Percentiles rank a stretch among this genome's conserved stretches.
Evolutionary conservation across 805 yeast genomes (phyloP).

Genomic region (Pichia cabralensis): DNA sequence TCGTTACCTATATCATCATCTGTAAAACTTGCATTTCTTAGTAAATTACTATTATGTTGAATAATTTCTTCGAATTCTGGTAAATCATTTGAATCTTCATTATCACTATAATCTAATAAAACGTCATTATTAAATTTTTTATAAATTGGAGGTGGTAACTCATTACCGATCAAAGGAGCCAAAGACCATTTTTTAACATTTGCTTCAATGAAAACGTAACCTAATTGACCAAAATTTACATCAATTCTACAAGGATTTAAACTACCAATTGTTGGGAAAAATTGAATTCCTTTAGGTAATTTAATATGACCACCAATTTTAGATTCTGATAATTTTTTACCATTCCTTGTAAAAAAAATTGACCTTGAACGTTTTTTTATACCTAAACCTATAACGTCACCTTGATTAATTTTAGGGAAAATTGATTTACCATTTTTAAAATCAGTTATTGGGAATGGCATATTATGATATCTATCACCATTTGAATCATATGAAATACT

Average conservation of each 20-base stretch:
- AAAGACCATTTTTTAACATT: conserved; percentile 94
- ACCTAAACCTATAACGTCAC: conserved; percentile 92
- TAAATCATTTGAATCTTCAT: conserved; percentile 45
- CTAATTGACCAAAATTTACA: conserved; percentile 86
- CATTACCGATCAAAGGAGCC: conserved; percentile 80
- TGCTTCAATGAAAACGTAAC: conserved; percentile 84
- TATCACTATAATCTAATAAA: conserved; percentile 51
- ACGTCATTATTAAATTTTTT: conserved; percentile 72
- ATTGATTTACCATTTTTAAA: conserved; percentile 2
- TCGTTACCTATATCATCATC: conserved; percentile 12
- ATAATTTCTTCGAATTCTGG: conserved; percentile 43
- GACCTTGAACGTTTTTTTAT: conserved; percentile 76
- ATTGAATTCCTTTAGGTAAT: conserved; percentile 56
- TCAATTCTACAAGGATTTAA: conserved; percentile 73
- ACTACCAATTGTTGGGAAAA: conserved; percentile 79
- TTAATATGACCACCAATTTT: conserved; percentile 71
- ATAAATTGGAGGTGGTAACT: conserved; percentile 92
- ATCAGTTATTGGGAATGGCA: conserved; percentile 44
- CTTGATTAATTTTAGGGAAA: conserved; percentile 56
- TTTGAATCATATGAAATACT: conserved; percentile 83
- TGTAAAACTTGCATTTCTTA: conserved; percentile 6
- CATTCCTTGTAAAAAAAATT: conserved; percentile 88
- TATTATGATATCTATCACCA: conserved; percentile 72
- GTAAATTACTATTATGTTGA: conserved; percentile 3
- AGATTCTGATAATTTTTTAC: conserved; percentile 77